Percentiles rank a stretch among this genome's conserved stretches.
Evolutionary conservation across 208 protist genomes (phyloP).

Genomic region (Crithidia thermophila): DNA sequence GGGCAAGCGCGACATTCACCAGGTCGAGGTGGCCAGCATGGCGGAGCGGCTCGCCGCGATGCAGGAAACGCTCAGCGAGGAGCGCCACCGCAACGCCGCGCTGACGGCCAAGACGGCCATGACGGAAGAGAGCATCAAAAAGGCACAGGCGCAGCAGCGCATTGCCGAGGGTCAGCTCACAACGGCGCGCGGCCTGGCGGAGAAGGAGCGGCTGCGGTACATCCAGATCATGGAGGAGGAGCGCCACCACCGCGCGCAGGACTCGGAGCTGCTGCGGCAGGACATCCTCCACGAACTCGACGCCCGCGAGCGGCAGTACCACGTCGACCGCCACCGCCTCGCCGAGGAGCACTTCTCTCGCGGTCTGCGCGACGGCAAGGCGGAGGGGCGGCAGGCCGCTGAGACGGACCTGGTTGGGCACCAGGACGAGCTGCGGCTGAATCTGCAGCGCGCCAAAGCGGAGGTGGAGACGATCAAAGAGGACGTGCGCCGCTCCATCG

Average conservation of each 20-base stretch:
- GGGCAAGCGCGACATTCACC: constrained; percentile 45
- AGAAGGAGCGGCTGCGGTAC: constrained; percentile 59
- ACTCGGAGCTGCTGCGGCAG: constrained; percentile 61
- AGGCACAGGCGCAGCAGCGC: constrained; percentile 40
- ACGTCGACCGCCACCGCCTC: constrained; percentile 48
- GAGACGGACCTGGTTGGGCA: constrained; percentile 45
- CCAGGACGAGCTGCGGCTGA: constrained; percentile 56
- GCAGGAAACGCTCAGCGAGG: constrained; percentile 45
- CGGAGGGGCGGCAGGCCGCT: constrained; percentile 45
- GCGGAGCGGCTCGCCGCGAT: constrained; percentile 37
- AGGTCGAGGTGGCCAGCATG: constrained; percentile 47
- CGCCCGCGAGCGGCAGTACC: constrained; percentile 45
- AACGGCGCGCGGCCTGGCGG: constrained; percentile 46
- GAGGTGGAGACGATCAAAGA: constrained; percentile 53
- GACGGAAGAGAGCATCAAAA: constrained; percentile 40
- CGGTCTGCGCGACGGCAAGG: constrained; percentile 57
- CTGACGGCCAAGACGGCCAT: constrained; percentile 40
- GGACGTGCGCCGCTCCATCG: constrained; percentile 58
- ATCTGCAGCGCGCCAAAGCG: constrained; percentile 53
- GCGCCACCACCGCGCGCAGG: constrained; percentile 46
- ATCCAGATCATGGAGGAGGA: constrained; percentile 77
- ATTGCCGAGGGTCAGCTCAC: constrained; percentile 44
- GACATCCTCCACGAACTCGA: constrained; percentile 75
- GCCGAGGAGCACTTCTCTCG: constrained; percentile 62
- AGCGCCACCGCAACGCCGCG: constrained; percentile 47